A percentile compares a stretch with the other conserved stretches of the same genome.
phyloP scores from a whole-genome alignment of 192 early-diverging fungal genomes.

The Backusella australiensis region DNA sequence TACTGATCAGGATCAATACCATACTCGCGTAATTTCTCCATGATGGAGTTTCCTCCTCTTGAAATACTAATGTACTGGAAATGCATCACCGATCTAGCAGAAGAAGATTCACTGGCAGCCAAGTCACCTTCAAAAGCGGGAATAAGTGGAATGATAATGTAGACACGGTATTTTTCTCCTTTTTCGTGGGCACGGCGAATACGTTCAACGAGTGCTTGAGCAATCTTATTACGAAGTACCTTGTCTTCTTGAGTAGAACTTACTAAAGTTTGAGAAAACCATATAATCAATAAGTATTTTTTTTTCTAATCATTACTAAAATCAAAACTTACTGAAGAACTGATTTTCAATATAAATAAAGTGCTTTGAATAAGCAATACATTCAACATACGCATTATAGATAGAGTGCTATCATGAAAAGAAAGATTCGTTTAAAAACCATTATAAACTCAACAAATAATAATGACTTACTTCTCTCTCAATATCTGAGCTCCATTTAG shows the following conservation, averaged over 20 bases:
- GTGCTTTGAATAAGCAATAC: conserved; percentile 74
- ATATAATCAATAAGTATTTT: not conserved
- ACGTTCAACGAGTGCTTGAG: conserved; percentile 66
- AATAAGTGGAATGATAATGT: conserved; percentile 78
- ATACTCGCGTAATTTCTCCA: conserved; percentile 51
- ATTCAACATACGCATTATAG: conserved; percentile 74
- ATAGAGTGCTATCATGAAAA: conserved; percentile 53
- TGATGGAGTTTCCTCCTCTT: conserved; percentile 68
- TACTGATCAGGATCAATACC: conserved; percentile 64
- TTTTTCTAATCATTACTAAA: not conserved
- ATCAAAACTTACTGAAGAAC: conserved; percentile 67
- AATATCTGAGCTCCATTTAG: conserved; percentile 68
- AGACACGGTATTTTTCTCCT: conserved; percentile 67
- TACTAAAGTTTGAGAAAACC: not conserved
- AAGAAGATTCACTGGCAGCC: conserved; percentile 67
- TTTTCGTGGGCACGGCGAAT: conserved; percentile 68
- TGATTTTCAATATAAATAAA: conserved; percentile 94
- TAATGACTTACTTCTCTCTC: conserved; percentile 31
- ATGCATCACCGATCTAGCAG: conserved; percentile 68
- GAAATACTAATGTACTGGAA: conserved; percentile 79
- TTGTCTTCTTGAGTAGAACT: conserved; percentile 21
- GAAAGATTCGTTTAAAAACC: not conserved
- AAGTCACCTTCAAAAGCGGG: conserved; percentile 86
- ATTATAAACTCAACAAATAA: not conserved
- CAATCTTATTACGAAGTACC: conserved; percentile 25